phyloP scores from a whole-genome alignment of 2,329 filamentous ascomycete species.

The Cladobotryum protrusum region DNA sequence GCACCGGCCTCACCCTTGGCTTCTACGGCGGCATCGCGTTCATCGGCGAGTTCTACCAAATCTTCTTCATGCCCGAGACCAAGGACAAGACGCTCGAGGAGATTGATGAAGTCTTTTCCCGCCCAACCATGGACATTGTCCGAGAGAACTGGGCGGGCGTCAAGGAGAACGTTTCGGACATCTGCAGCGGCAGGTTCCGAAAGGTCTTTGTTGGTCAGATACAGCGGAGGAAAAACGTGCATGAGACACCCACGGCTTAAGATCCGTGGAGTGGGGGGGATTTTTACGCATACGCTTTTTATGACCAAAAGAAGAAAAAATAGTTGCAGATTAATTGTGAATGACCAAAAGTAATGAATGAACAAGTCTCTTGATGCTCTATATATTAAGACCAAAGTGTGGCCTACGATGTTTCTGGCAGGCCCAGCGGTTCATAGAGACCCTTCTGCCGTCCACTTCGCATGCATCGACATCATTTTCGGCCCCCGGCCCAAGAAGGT shows the following conservation, averaged over 20 bases:
- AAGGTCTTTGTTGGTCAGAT: constrained; percentile 21
- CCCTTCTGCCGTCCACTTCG: no score
- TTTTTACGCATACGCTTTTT: no score
- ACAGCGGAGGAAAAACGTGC: constrained; percentile 10
- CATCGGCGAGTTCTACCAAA: constrained; percentile 64
- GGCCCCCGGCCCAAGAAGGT: no score
- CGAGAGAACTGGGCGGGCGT: constrained; percentile 45
- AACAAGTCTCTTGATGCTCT: no score
- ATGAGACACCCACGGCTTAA: constrained; percentile 7
- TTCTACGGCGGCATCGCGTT: constrained; percentile 71
- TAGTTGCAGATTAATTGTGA: no score
- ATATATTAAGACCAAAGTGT: no score
- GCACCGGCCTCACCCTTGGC: constrained; percentile 59
- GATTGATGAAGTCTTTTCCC: constrained; percentile 61
- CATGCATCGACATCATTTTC: no score
- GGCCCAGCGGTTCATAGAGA: no score
- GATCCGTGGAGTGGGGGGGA: no score
- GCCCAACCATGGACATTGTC: constrained; percentile 57
- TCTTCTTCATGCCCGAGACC: constrained; percentile 71
- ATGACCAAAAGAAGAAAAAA: no score
- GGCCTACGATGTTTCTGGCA: no score
- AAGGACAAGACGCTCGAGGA: constrained; percentile 65
- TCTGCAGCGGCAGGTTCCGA: constrained; percentile 17
- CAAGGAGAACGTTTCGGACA: constrained; percentile 24
- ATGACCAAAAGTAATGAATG: no score